Percentiles rank a stretch among this genome's conserved stretches.
Conservation (phyloP, 345 rosid genomes). For the Populus pruinosa region DNA sequence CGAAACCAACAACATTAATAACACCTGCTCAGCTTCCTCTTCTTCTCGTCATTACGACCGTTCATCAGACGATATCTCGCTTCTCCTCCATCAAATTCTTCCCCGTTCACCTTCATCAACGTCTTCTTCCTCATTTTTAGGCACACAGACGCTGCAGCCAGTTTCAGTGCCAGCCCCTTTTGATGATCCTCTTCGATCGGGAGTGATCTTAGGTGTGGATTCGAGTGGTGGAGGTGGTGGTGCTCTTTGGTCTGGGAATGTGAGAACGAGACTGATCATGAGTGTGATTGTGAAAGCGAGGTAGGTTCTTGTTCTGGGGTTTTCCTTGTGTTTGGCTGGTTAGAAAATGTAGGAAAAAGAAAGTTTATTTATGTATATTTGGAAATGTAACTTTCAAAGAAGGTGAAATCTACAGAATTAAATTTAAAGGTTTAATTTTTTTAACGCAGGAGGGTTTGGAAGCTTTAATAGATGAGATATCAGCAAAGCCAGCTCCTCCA, state of each 20-base stretch:
- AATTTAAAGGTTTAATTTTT: not conserved
- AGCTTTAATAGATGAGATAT: constrained; percentile 51
- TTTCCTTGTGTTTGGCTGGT: constrained; percentile 9
- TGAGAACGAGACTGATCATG: constrained; percentile 40
- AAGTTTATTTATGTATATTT: not conserved
- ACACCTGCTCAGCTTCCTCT: constrained; percentile 24
- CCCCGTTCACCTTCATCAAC: constrained; percentile 45
- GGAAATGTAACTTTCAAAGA: too few relatives aligned
- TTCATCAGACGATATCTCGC: constrained; percentile 58
- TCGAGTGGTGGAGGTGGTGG: constrained; percentile 16
- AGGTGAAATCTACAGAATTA: too few relatives aligned
- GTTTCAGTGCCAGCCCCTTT: not conserved
- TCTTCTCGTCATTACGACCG: constrained; percentile 13
- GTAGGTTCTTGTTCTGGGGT: constrained; percentile 24
- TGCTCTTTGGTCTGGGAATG: constrained; percentile 30
- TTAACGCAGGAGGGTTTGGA: constrained; percentile 58
- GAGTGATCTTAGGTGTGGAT: constrained; percentile 25
- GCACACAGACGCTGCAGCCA: not conserved
- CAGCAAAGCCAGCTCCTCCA: constrained; percentile 41
- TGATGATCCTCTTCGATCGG: not conserved
- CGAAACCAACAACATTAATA: not conserved
- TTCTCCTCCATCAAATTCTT: constrained; percentile 57
- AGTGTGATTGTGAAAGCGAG: constrained; percentile 81
- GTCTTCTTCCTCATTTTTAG: constrained; percentile 22
- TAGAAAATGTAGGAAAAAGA: constrained; percentile 1